phyloP scores from a whole-genome alignment of 805 yeast genomes.

The Phaffomyces antillensis region DNA sequence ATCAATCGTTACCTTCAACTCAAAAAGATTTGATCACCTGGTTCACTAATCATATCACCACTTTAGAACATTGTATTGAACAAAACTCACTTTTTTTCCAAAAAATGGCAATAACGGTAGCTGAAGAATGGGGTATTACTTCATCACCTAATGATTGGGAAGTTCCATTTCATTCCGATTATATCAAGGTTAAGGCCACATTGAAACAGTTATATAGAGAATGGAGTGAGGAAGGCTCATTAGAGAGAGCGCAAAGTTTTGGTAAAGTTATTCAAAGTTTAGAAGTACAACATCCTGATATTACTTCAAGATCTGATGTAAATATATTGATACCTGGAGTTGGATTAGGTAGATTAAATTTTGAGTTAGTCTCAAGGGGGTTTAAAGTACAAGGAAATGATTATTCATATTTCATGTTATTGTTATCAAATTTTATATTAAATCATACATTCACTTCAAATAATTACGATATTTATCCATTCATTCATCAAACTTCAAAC shows the following conservation, averaged over 20 bases:
- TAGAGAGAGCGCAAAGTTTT: slow-evolving; percentile 37
- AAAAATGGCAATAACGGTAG: slow-evolving; percentile 35
- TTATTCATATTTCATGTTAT: slow-evolving; percentile 56
- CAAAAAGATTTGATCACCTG: slow-evolving; percentile 43
- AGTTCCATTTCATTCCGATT: slow-evolving; percentile 34
- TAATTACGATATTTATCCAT: slow-evolving; percentile 43
- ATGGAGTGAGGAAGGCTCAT: slow-evolving; percentile 49
- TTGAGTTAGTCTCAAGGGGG: slow-evolving; percentile 48
- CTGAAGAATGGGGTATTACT: slow-evolving; percentile 44
- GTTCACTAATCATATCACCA: slow-evolving; percentile 36
- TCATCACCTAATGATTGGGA: slow-evolving; percentile 35
- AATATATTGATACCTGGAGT: slow-evolving; percentile 56
- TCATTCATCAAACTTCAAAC: slow-evolving; percentile 44
- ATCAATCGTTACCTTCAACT: slow-evolving; percentile 27
- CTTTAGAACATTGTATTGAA: slow-evolving; percentile 35
- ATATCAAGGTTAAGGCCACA: slow-evolving; percentile 50
- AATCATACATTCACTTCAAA: slow-evolving; percentile 38
- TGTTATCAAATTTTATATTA: slow-evolving; percentile 46
- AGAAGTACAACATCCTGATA: slow-evolving; percentile 31
- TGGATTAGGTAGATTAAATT: slow-evolving; percentile 53
- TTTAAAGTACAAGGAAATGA: slow-evolving; percentile 64
- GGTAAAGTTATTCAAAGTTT: slow-evolving; percentile 28
- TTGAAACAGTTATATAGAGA: slow-evolving; percentile 54
- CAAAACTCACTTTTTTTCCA: slow-evolving; percentile 39
- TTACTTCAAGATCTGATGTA: slow-evolving; percentile 28